phyloP scores from a whole-genome alignment of 345 rosid species.

The Limnanthes douglasii region DNA sequence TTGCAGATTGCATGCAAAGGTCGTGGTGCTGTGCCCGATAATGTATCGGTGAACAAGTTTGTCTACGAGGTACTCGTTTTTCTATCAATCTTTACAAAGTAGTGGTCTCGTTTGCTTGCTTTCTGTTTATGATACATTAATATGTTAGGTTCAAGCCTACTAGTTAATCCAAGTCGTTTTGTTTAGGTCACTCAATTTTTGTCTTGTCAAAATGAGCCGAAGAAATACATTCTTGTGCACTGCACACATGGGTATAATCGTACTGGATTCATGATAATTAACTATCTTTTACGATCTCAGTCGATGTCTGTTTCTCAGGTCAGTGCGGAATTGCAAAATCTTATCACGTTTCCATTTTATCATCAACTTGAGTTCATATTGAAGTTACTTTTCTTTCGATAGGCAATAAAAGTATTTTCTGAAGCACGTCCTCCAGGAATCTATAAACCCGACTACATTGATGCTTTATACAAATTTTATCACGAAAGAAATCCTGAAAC shows the following conservation, averaged over 20 bases:
- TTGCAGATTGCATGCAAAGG: conserved; percentile 86
- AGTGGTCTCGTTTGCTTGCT: neutral
- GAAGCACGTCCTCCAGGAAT: conserved; percentile 98
- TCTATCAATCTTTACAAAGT: conserved; percentile 1
- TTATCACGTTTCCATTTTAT: too few species aligned
- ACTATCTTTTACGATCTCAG: conserved; percentile 76
- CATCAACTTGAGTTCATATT: too few species aligned
- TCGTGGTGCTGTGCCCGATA: conserved; percentile 83
- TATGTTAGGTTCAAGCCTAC: too few species aligned
- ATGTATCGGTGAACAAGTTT: conserved; percentile 70
- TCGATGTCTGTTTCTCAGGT: conserved; percentile 82
- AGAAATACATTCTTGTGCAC: conserved; percentile 82
- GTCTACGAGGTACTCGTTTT: conserved; percentile 59
- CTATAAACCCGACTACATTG: conserved; percentile 83
- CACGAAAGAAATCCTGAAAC: conserved; percentile 79
- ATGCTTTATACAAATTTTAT: conserved; percentile 71
- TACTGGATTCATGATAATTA: conserved; percentile 92
- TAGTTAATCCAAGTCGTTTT: too few species aligned
- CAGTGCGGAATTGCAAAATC: too few species aligned
- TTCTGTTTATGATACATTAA: too few species aligned
- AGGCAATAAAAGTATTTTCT: conserved; percentile 76
- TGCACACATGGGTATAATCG: conserved; percentile 99
- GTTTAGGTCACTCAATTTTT: conserved; percentile 68
- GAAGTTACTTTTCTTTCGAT: conserved; percentile 10
- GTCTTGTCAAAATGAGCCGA: conserved; percentile 49